Evolutionary conservation across 192 early-diverging fungal species (phyloP).

Genomic region (Radiomyces spectabilis): DNA sequence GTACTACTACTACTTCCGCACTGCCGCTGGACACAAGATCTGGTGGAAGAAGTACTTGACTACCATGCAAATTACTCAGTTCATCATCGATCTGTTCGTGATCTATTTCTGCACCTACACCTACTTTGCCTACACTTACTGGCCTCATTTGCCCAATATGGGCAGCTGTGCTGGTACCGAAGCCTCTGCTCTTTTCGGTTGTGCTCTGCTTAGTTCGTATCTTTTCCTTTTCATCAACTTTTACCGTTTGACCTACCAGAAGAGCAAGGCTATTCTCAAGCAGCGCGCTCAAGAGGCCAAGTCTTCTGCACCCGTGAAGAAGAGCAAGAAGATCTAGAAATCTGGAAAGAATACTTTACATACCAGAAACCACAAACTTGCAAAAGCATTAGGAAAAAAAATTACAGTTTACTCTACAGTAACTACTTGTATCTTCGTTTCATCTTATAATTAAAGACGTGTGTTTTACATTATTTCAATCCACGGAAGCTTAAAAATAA

Average conservation of each 20-base stretch:
- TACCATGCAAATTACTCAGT: conserved; percentile 85
- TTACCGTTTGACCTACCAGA: conserved; percentile 76
- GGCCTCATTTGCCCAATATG: conserved; percentile 45
- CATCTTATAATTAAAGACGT: no score
- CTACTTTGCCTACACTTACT: conserved; percentile 65
- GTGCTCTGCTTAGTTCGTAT: conserved; percentile 70
- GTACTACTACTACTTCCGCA: conserved; percentile 87
- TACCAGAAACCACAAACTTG: no score
- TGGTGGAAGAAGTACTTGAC: conserved; percentile 96
- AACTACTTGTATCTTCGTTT: no score
- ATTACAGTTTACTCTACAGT: no score
- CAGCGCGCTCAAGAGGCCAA: background rate
- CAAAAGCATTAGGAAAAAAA: no score
- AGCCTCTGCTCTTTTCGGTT: conserved; percentile 76
- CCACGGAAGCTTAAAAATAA: no score
- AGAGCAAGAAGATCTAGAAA: conserved; percentile 21
- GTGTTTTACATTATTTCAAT: no score
- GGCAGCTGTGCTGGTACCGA: conserved; percentile 72
- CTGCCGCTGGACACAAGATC: conserved; percentile 64
- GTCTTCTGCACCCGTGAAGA: background rate
- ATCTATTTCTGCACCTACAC: conserved; percentile 86
- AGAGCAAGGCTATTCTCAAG: conserved; percentile 32
- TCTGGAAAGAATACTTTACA: no score
- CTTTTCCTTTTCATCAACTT: conserved; percentile 89
- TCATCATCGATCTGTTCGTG: conserved; percentile 79